phyloP scores from a whole-genome alignment of 2,329 filamentous ascomycete genomes.

The Corynespora cassiicola region DNA sequence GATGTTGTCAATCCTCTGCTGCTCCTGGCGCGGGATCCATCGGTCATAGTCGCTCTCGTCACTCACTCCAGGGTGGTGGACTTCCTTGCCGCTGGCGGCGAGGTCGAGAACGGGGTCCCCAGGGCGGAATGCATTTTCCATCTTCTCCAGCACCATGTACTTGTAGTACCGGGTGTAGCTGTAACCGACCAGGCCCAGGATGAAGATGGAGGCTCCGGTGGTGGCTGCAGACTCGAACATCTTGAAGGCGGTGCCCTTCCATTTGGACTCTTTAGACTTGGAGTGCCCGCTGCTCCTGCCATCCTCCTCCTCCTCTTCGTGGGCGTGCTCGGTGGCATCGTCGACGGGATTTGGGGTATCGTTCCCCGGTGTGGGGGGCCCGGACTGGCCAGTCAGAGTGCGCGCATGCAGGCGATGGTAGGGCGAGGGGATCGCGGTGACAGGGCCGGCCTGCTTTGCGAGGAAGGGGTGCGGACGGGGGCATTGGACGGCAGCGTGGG shows the following conservation, averaged over 20 bases:
- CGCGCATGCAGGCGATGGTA: constrained; percentile 21
- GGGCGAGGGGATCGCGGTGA: constrained; percentile 14
- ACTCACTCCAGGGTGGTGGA: constrained; percentile 41
- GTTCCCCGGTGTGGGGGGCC: constrained; percentile 43
- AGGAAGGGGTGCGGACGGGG: constrained; percentile 17
- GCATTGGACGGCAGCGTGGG: constrained; percentile 24
- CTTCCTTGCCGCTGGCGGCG: constrained; percentile 43
- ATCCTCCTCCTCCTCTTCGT: constrained; percentile 23
- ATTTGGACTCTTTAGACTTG: constrained; percentile 27
- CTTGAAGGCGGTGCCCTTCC: constrained; percentile 53
- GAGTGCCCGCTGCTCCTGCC: constrained; percentile 16
- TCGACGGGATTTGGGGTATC: constrained; percentile 46
- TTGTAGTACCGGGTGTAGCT: constrained; percentile 73
- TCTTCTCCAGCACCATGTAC: constrained; percentile 86
- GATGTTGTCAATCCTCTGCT: constrained; percentile 81
- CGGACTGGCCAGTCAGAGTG: constrained; percentile 41
- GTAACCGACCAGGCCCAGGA: constrained; percentile 56
- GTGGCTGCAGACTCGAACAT: constrained; percentile 60
- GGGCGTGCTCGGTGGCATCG: constrained; percentile 37
- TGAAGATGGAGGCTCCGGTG: constrained; percentile 57
- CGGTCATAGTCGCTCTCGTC: constrained; percentile 63
- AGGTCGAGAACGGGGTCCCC: constrained; percentile 89
- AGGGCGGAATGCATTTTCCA: constrained; percentile 87
- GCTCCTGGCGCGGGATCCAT: constrained; percentile 87
- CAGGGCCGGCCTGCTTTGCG: constrained; percentile 30